Percentiles rank a stretch among this genome's conserved stretches.
These are phyloP conservation scores for Caloboletus inedulis DNA, from an alignment of 1,284 basidiomycete species.

Conservation along the genomic window DNA sequence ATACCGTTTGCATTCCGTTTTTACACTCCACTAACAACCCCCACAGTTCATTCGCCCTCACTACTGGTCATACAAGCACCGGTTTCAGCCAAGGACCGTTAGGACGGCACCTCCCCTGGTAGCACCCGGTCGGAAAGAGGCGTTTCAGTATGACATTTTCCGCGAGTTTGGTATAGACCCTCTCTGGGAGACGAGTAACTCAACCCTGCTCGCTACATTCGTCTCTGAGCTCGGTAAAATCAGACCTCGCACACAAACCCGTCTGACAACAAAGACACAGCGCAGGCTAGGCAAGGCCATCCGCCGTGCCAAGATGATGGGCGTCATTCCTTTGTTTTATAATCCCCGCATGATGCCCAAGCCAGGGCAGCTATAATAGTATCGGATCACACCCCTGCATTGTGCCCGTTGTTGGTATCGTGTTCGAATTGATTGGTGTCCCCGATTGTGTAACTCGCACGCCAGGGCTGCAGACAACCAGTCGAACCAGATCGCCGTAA, in stretches of 20 bases:
- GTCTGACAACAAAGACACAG: constrained; percentile 81
- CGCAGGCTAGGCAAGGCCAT: constrained; percentile 84
- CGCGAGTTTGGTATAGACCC: constrained; percentile 67
- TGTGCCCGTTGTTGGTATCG: background rate
- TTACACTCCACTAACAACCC: background rate
- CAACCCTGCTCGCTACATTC: constrained; percentile 63
- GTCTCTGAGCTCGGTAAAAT: constrained; percentile 88
- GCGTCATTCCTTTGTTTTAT: constrained; percentile 73
- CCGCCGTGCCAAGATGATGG: constrained; percentile 90
- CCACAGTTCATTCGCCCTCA: constrained; percentile 45
- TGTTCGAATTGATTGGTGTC: constrained; percentile 1
- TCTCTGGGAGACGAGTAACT: constrained; percentile 66
- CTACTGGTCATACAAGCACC: constrained; percentile 43
- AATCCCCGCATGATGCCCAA: constrained; percentile 33
- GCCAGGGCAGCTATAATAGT: constrained; percentile 12
- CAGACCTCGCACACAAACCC: constrained; percentile 63
- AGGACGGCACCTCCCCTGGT: constrained; percentile 33
- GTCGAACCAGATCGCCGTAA: background rate
- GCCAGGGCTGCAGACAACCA: background rate
- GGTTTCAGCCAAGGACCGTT: constrained; percentile 30
- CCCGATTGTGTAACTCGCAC: constrained; percentile 14
- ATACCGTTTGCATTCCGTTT: background rate
- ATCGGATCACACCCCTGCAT: background rate
- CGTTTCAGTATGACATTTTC: constrained; percentile 64
- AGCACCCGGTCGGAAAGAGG: constrained; percentile 50